These are phyloP conservation scores for Peronosclerospora sorghi DNA, from an alignment of 352 stramenopile genomes.

Conservation along the genomic window DNA sequence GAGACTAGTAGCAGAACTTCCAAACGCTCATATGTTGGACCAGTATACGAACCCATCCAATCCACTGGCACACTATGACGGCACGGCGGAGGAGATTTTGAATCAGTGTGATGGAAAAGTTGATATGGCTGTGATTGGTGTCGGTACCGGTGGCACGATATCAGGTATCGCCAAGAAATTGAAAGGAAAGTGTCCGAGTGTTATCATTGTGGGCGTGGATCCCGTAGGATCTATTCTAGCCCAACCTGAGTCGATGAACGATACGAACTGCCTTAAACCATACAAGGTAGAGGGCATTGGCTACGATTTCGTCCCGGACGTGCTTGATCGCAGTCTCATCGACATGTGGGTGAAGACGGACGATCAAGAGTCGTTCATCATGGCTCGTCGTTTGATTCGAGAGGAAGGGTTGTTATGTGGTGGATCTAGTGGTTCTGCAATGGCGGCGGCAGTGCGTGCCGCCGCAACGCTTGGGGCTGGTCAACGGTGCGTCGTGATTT, in stretches of 20 bases:
- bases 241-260: slow-evolving; percentile 85
- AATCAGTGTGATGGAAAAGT: slow-evolving; percentile 87
- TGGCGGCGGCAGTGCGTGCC: slow-evolving; percentile 72
- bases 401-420: slow-evolving; percentile 92
- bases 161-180: slow-evolving; percentile 89
- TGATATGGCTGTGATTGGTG: slow-evolving; percentile 90
- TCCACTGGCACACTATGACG: slow-evolving; percentile 91
- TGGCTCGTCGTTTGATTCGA: slow-evolving; percentile 89
- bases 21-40: slow-evolving; percentile 92
- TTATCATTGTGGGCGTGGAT: slow-evolving; percentile 84
- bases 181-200: slow-evolving; percentile 83
- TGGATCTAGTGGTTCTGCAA: slow-evolving; percentile 85
- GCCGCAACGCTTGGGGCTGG: slow-evolving; percentile 68
- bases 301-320: slow-evolving; percentile 94
- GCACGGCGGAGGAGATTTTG: slow-evolving; percentile 91
- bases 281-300: slow-evolving; percentile 95
- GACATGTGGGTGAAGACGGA: slow-evolving; percentile 93
- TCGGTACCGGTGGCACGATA: slow-evolving; percentile 93
- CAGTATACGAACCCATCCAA: slow-evolving; percentile 95
- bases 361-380: slow-evolving; percentile 90
- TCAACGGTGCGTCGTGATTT: slow-evolving; percentile 89
- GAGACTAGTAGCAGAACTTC: slow-evolving; percentile 88
- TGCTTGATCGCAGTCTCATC: slow-evolving; percentile 87
- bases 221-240: slow-evolving; percentile 90
- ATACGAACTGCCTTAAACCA: slow-evolving; percentile 74